Conservation (phyloP, 768 basidiomycete species). For the Mycena chlorophos region DNA sequence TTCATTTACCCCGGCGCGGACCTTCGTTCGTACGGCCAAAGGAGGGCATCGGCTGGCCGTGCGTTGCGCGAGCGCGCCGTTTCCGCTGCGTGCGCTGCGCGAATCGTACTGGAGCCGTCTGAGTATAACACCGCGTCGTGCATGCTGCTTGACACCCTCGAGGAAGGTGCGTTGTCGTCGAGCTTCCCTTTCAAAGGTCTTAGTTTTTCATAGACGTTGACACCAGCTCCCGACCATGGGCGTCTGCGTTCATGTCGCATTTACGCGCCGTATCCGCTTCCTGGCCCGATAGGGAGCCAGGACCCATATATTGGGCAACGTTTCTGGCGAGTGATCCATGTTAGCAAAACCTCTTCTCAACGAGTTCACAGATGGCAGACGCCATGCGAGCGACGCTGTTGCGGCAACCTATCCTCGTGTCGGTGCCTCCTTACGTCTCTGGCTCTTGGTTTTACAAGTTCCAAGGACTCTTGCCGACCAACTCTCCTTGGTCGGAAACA, state of each 20-base stretch:
- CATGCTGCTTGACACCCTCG: constrained; percentile 7
- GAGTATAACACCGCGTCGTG: constrained; percentile 13
- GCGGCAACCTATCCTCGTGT: constrained; percentile 10
- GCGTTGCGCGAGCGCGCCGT: constrained; percentile 7
- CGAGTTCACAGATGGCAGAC: constrained; percentile 13
- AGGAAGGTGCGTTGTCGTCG: not conserved
- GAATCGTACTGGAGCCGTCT: constrained; percentile 9
- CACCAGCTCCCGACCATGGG: constrained; percentile 10
- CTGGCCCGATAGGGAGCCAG: not conserved
- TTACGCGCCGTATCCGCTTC: constrained; percentile 4
- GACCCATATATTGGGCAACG: not conserved
- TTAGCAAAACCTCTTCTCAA: not conserved
- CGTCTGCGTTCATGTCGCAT: constrained; percentile 12
- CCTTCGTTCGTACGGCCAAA: constrained; percentile 10
- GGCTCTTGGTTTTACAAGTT: too few relatives aligned
- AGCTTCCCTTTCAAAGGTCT: not conserved
- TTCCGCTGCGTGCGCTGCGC: constrained; percentile 1
- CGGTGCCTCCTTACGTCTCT: too few relatives aligned
- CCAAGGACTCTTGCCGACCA: too few relatives aligned
- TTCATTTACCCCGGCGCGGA: constrained; percentile 9
- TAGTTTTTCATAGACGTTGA: not conserved
- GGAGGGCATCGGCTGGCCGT: constrained; percentile 9
- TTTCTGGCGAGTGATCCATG: not conserved
- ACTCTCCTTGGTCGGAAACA: too few relatives aligned
- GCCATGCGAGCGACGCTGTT: not conserved